phyloP scores from a whole-genome alignment of 1,284 basidiomycete species.

The Inonotus hispidus region DNA sequence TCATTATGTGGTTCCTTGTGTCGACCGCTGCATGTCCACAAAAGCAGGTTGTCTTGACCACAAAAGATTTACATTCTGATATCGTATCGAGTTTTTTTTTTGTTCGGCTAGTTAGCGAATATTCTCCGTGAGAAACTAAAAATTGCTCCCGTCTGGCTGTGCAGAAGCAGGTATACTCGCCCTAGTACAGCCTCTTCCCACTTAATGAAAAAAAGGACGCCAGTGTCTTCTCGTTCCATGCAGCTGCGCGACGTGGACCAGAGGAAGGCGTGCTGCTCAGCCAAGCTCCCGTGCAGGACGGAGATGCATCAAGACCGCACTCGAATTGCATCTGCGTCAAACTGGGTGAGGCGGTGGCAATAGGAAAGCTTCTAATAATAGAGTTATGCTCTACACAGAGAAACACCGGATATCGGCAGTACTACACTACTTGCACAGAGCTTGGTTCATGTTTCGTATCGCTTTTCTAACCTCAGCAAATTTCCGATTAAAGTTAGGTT shows the following conservation, averaged over 20 bases:
- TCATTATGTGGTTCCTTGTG: background rate
- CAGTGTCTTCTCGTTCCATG: background rate
- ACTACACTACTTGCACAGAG: too few relatives aligned
- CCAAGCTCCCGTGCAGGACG: background rate
- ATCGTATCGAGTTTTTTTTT: background rate
- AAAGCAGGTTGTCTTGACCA: background rate
- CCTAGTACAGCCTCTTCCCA: too few relatives aligned
- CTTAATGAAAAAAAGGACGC: background rate
- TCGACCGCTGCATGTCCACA: too few relatives aligned
- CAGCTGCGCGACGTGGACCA: background rate
- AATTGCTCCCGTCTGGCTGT: background rate
- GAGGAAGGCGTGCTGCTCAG: background rate
- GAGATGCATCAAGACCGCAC: background rate
- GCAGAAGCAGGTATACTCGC: background rate
- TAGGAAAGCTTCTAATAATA: background rate
- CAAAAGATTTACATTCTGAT: slow-evolving; percentile 3
- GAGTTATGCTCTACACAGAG: background rate
- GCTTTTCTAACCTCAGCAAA: background rate
- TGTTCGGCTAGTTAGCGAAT: background rate
- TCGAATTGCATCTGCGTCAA: background rate
- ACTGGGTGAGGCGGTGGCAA: background rate
- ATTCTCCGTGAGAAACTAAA: background rate
- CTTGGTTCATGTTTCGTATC: too few relatives aligned
- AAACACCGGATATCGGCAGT: background rate
- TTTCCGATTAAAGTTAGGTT: background rate